Evolutionary conservation across 2,329 filamentous ascomycete species (phyloP).

Genomic region (Trichoderma sp.): DNA sequence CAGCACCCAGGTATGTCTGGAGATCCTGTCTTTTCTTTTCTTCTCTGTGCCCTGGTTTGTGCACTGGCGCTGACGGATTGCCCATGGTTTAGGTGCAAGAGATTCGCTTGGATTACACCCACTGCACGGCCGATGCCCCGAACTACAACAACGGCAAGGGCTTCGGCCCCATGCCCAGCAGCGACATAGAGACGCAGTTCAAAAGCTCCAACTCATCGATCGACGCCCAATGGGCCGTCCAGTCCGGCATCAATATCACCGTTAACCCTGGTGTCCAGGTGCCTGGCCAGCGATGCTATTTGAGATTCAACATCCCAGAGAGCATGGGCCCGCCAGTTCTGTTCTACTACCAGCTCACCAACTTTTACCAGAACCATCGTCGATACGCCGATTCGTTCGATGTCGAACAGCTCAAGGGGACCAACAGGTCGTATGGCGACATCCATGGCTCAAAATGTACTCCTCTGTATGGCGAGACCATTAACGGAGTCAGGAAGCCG

Average conservation of each 20-base stretch:
- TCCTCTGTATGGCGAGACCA: slow-evolving; percentile 58
- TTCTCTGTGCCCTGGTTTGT: neutral
- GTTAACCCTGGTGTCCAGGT: slow-evolving; percentile 38
- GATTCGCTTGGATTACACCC: slow-evolving; percentile 83
- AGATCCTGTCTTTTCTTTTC: neutral
- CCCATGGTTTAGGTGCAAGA: slow-evolving; percentile 69
- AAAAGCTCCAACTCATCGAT: slow-evolving; percentile 48
- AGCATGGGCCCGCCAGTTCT: slow-evolving; percentile 77
- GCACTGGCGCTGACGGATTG: slow-evolving; percentile 15
- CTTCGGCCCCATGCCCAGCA: slow-evolving; percentile 51
- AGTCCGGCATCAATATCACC: slow-evolving; percentile 39
- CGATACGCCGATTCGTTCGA: slow-evolving; percentile 92
- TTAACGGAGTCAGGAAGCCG: slow-evolving; percentile 53
- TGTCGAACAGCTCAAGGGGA: slow-evolving; percentile 73
- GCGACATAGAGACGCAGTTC: slow-evolving; percentile 67
- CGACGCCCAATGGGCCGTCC: slow-evolving; percentile 43
- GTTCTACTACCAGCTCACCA: slow-evolving; percentile 92
- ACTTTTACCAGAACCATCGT: slow-evolving; percentile 98
- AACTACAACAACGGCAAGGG: slow-evolving; percentile 29
- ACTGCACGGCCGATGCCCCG: slow-evolving; percentile 62
- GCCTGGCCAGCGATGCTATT: slow-evolving; percentile 58
- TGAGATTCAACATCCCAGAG: slow-evolving; percentile 78
- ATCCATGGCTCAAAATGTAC: slow-evolving; percentile 71
- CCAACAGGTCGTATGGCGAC: slow-evolving; percentile 54
- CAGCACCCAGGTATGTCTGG: slow-evolving; percentile 64